phyloP scores from a whole-genome alignment of 148 eudicot species.

The Spergularia bocconei region DNA sequence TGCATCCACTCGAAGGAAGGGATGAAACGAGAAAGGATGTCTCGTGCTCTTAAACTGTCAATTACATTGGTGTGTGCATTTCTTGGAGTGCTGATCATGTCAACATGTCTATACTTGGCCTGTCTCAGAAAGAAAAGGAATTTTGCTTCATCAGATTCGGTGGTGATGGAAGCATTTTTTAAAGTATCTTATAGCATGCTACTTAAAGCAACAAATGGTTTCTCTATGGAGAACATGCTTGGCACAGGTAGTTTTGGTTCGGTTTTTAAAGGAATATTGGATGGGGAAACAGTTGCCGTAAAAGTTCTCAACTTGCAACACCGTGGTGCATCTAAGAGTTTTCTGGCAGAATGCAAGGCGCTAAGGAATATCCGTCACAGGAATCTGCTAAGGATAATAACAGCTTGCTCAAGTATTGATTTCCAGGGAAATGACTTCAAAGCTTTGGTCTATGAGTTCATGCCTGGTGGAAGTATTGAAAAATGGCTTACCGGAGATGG shows the following conservation, averaged over 20 bases:
- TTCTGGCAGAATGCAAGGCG: slow-evolving; percentile 27
- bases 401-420: slow-evolving; percentile 31
- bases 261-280: slow-evolving; percentile 19
- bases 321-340: slow-evolving; percentile 28
- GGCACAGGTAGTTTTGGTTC: slow-evolving; percentile 26
- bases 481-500: slow-evolving; percentile 19
- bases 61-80: neutral
- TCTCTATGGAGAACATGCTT: slow-evolving; percentile 12
- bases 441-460: slow-evolving; percentile 26
- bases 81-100: neutral
- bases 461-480: slow-evolving; percentile 25
- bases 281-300: slow-evolving; percentile 16
- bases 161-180: slow-evolving; percentile 6
- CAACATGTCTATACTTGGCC: neutral
- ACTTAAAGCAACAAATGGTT: slow-evolving; percentile 16
- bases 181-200: slow-evolving; percentile 20
- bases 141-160: neutral
- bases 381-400: slow-evolving; percentile 22
- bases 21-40: neutral
- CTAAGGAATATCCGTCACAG: slow-evolving; percentile 29
- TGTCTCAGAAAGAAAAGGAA: slow-evolving; percentile 11
- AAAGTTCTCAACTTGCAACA: slow-evolving; percentile 22
- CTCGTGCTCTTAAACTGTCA: neutral
- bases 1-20: slow-evolving; percentile 11
- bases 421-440: slow-evolving; percentile 25